phyloP scores from a whole-genome alignment of 768 basidiomycete species.

The Calvatia gigantea region DNA sequence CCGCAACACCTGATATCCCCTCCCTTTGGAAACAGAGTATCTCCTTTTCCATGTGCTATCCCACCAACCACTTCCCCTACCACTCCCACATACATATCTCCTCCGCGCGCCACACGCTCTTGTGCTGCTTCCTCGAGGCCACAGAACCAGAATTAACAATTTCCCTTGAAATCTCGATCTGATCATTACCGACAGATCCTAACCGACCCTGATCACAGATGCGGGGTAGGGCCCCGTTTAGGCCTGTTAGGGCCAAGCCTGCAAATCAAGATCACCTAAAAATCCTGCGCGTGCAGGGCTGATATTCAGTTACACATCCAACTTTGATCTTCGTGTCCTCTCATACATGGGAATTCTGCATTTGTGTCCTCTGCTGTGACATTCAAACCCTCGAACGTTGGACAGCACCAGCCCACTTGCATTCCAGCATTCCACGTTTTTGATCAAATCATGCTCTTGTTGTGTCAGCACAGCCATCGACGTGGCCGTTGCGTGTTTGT shows the following conservation, averaged over 20 bases:
- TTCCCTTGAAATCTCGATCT: slow-evolving; percentile 3
- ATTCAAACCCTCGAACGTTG: slow-evolving; percentile 11
- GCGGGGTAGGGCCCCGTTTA: slow-evolving; percentile 5
- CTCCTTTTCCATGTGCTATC: neutral
- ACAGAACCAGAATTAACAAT: neutral
- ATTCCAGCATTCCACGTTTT: neutral
- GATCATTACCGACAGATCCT: slow-evolving; percentile 7
- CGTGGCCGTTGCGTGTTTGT: slow-evolving; percentile 6
- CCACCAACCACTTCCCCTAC: neutral
- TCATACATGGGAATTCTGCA: neutral
- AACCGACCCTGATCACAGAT: slow-evolving; percentile 8
- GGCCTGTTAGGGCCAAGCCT: neutral
- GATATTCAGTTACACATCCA: no score
- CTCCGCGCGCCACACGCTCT: no score
- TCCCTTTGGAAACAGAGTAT: neutral
- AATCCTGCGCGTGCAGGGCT: neutral
- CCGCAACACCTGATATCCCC: slow-evolving; percentile 3
- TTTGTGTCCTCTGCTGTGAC: neutral
- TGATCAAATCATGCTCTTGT: neutral
- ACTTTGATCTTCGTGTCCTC: neutral
- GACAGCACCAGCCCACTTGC: neutral
- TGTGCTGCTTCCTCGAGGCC: slow-evolving; percentile 4
- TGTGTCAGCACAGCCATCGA: slow-evolving; percentile 10
- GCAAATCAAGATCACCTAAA: slow-evolving; percentile 6
- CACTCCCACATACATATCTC: neutral